Evolutionary conservation across 148 eudicot species (phyloP).

Genomic region (Suaeda aralocaspica): DNA sequence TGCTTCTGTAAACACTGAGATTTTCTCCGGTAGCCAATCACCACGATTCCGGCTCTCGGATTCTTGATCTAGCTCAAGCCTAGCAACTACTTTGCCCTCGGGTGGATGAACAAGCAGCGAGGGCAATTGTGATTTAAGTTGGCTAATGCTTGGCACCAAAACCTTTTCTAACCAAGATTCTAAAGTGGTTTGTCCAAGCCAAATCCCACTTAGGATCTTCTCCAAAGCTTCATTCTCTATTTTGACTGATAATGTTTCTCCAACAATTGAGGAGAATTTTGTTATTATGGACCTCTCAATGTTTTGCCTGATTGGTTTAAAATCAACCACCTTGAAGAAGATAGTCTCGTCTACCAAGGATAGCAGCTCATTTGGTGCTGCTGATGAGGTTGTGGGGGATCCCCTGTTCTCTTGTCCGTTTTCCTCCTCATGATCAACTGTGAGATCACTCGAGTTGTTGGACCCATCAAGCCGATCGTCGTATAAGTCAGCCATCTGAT

Average conservation of each 20-base stretch:
- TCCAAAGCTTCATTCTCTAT: constrained; percentile 61
- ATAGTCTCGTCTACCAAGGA: constrained; percentile 53
- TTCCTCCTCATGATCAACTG: constrained; percentile 66
- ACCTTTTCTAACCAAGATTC: constrained; percentile 63
- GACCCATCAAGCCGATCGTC: constrained; percentile 71
- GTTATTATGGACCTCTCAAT: constrained; percentile 43
- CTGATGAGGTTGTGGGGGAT: constrained; percentile 37
- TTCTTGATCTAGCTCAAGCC: constrained; percentile 47
- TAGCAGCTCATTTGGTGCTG: constrained; percentile 51
- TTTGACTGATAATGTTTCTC: constrained; percentile 41
- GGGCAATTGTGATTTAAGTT: constrained; percentile 38
- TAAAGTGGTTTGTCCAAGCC: constrained; percentile 59
- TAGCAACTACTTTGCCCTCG: constrained; percentile 27
- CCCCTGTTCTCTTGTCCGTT: constrained; percentile 32
- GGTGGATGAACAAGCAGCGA: not conserved
- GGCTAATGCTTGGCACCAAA: constrained; percentile 50
- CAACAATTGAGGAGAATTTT: constrained; percentile 40
- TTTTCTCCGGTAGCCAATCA: constrained; percentile 57
- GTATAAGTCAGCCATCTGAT: constrained; percentile 46
- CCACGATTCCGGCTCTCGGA: constrained; percentile 38
- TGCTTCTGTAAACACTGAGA: constrained; percentile 34
- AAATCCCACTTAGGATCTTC: constrained; percentile 69
- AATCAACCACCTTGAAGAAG: constrained; percentile 65
- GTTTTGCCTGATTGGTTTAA: constrained; percentile 36
- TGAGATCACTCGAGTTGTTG: constrained; percentile 73